Conservation (phyloP, 345 rosid genomes). For the Arabis alpina region DNA sequence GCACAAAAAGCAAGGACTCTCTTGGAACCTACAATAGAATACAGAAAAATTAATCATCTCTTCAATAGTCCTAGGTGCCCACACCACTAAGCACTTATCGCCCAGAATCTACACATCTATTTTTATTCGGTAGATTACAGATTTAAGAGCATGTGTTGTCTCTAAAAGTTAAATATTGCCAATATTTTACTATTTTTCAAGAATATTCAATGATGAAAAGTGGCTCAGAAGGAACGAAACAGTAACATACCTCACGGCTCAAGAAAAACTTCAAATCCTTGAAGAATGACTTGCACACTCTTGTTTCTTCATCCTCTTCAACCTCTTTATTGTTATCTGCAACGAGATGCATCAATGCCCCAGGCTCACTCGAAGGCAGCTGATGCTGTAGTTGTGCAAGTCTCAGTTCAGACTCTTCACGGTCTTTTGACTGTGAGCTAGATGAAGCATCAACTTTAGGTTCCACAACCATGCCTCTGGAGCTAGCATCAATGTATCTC, state of each 20-base stretch:
- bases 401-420: constrained; percentile 76
- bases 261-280: constrained; percentile 77
- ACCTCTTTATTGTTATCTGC: constrained; percentile 60
- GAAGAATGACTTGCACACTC: constrained; percentile 73
- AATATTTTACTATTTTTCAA: neutral
- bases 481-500: constrained; percentile 70
- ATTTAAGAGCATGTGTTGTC: neutral
- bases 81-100: neutral
- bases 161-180: neutral
- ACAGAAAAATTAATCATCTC: neutral
- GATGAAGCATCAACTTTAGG: constrained; percentile 51
- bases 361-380: constrained; percentile 91
- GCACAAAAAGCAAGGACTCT: constrained; percentile 84
- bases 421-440: constrained; percentile 48
- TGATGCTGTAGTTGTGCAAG: constrained; percentile 97
- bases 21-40: constrained; percentile 75
- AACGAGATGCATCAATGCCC: constrained; percentile 90
- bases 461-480: constrained; percentile 48
- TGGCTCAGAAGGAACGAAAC: constrained; percentile 2
- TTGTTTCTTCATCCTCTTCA: constrained; percentile 94
- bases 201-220: neutral
- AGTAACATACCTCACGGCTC: constrained; percentile 79
- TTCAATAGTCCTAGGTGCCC: neutral
- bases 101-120: neutral
- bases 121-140: neutral